phyloP scores from a whole-genome alignment of 1,139 yeast genomes.

The Scheffersomyces illinoinensis region DNA sequence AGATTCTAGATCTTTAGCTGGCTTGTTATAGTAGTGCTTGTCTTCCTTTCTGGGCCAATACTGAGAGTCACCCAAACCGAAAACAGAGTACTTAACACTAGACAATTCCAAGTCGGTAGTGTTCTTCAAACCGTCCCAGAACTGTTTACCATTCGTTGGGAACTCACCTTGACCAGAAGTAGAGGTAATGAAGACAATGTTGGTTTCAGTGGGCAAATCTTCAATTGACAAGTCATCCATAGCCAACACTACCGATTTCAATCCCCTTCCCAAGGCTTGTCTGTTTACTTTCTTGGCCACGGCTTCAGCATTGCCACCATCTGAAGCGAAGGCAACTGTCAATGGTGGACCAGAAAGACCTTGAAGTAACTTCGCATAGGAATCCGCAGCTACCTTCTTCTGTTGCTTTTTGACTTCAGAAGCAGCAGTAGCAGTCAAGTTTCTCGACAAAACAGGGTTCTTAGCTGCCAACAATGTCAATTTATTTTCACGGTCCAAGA shows the following conservation, averaged over 20 bases:
- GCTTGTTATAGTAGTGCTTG: slow-evolving; percentile 89
- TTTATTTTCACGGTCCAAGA: slow-evolving; percentile 87
- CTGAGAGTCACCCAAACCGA: slow-evolving; percentile 91
- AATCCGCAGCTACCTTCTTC: slow-evolving; percentile 69
- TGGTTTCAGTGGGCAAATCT: slow-evolving; percentile 78
- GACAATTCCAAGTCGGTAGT: slow-evolving; percentile 75
- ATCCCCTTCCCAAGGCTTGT: slow-evolving; percentile 85
- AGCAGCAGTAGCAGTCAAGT: slow-evolving; percentile 64
- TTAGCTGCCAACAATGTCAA: slow-evolving; percentile 71
- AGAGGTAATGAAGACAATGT: slow-evolving; percentile 78
- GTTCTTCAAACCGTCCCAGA: slow-evolving; percentile 83
- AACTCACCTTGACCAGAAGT: slow-evolving; percentile 99
- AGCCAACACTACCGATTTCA: slow-evolving; percentile 72
- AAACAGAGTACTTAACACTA: slow-evolving; percentile 68
- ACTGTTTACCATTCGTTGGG: slow-evolving; percentile 89
- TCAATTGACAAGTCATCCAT: slow-evolving; percentile 87
- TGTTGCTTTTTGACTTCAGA: slow-evolving; percentile 59
- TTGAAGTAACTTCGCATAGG: slow-evolving; percentile 73
- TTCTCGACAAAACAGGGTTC: slow-evolving; percentile 77
- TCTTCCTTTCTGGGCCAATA: slow-evolving; percentile 99
- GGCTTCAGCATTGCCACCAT: slow-evolving; percentile 90
- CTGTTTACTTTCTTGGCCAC: slow-evolving; percentile 80
- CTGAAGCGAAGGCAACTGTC: slow-evolving; percentile 88
- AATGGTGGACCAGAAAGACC: slow-evolving; percentile 93
- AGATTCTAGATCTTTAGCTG: slow-evolving; percentile 71